These are phyloP conservation scores for Candolleomyces aberdarensis DNA, from an alignment of 768 basidiomycete genomes.

Conservation along the genomic window DNA sequence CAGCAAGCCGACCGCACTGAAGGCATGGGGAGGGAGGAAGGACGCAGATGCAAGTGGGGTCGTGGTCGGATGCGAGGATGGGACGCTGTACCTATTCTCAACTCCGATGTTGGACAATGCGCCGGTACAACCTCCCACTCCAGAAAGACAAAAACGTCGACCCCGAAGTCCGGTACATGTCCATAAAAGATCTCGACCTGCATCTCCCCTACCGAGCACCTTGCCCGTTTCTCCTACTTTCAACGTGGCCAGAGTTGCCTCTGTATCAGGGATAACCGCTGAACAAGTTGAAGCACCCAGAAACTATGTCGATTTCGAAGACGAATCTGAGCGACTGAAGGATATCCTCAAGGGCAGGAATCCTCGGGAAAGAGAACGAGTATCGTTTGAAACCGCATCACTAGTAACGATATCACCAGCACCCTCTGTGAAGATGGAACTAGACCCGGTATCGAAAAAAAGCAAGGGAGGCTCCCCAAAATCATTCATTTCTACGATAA, in stretches of 20 bases:
- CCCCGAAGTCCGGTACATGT: background rate
- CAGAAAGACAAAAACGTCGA: slow-evolving; percentile 8
- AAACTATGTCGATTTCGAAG: slow-evolving; percentile 79
- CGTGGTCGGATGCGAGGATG: slow-evolving; percentile 42
- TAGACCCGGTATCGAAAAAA: slow-evolving; percentile 18
- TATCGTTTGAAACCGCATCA: slow-evolving; percentile 20
- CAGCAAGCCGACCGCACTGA: slow-evolving; percentile 28
- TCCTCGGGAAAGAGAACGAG: slow-evolving; percentile 33
- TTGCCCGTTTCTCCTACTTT: slow-evolving; percentile 39
- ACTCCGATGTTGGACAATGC: slow-evolving; percentile 9
- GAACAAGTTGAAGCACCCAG: slow-evolving; percentile 76
- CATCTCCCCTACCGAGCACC: slow-evolving; percentile 33
- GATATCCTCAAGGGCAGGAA: slow-evolving; percentile 61
- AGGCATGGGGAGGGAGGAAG: slow-evolving; percentile 22
- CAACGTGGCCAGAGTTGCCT: slow-evolving; percentile 26
- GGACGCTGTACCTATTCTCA: slow-evolving; percentile 41
- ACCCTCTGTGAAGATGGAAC: slow-evolving; percentile 23
- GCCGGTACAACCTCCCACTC: slow-evolving; percentile 10
- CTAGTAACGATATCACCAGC: slow-evolving; percentile 18
- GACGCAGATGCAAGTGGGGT: slow-evolving; percentile 19
- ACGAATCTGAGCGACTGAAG: slow-evolving; percentile 74
- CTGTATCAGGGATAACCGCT: slow-evolving; percentile 64
- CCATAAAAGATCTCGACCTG: slow-evolving; percentile 29
- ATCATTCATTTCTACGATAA: slow-evolving; percentile 44
- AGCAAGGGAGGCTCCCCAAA: slow-evolving; percentile 33